These are phyloP conservation scores for Aspergillus ellipticus DNA, from an alignment of 495 filamentous ascomycete genomes.

Conservation along the genomic window DNA sequence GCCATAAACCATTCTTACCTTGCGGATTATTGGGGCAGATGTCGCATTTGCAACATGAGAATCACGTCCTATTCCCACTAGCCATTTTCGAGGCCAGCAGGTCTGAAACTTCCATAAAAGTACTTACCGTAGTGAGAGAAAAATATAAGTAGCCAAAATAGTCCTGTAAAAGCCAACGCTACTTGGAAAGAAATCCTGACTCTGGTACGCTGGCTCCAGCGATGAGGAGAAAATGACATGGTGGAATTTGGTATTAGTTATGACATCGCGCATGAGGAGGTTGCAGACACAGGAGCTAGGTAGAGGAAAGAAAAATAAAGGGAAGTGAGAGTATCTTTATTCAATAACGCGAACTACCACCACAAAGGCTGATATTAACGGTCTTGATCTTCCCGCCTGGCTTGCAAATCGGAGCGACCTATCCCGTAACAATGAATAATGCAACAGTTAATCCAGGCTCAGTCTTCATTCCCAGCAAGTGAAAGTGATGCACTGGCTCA, in stretches of 20 bases:
- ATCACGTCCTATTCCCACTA: neutral
- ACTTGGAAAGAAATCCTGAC: neutral
- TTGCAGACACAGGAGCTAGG: neutral
- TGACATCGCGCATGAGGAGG: neutral
- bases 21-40: conserved; percentile 11
- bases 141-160: neutral
- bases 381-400: too few species aligned
- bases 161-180: neutral
- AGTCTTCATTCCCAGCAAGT: too few species aligned
- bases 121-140: conserved; percentile 1
- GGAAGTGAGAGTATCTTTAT: too few species aligned
- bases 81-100: neutral
- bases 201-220: neutral
- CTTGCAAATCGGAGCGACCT: too few species aligned
- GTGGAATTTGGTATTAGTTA: neutral
- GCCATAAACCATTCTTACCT: conserved; percentile 22
- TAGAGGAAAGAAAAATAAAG: too few species aligned
- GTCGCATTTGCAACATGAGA: too few species aligned
- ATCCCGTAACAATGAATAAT: too few species aligned
- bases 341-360: too few species aligned
- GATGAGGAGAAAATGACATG: neutral
- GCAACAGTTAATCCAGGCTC: too few species aligned
- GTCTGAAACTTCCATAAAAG: neutral
- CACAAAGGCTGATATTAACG: too few species aligned
- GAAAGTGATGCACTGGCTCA: too few species aligned